Conservation (phyloP, 306 rosid genomes). For the Medicago arabica region DNA sequence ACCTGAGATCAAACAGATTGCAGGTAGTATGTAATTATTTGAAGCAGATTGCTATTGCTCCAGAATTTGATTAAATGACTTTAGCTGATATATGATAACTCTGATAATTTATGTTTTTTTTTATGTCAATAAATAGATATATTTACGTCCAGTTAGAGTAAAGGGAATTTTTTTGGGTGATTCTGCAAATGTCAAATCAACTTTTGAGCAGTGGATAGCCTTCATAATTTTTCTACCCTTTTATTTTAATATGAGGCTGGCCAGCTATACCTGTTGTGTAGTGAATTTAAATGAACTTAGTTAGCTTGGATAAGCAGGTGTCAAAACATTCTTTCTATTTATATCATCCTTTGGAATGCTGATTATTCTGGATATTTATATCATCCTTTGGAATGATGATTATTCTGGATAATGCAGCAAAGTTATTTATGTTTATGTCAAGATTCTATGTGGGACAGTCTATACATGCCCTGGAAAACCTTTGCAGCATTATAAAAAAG, state of each 20-base stretch:
- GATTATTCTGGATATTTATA: constrained; percentile 20
- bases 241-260: constrained; percentile 15
- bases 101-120: constrained; percentile 19
- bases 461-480: neutral
- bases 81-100: constrained; percentile 17
- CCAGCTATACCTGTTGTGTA: constrained; percentile 7
- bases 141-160: neutral
- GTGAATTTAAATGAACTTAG: neutral
- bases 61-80: constrained; percentile 35
- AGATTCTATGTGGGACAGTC: constrained; percentile 4
- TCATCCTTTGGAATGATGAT: constrained; percentile 7
- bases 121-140: constrained; percentile 12
- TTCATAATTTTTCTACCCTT: constrained; percentile 21
- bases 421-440: constrained; percentile 1
- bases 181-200: neutral
- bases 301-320: neutral
- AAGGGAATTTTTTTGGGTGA: neutral
- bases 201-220: constrained; percentile 20
- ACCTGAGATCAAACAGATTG: constrained; percentile 91
- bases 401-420: neutral
- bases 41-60: constrained; percentile 17
- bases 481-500: neutral
- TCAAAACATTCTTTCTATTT: constrained; percentile 18
- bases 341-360: constrained; percentile 4
- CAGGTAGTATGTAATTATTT: constrained; percentile 59